A percentile compares a stretch with the other conserved stretches of the same genome.
These are phyloP conservation scores for Paramecium caudatum DNA, from an alignment of 73 alveolate genomes.

Conservation along the genomic window DNA sequence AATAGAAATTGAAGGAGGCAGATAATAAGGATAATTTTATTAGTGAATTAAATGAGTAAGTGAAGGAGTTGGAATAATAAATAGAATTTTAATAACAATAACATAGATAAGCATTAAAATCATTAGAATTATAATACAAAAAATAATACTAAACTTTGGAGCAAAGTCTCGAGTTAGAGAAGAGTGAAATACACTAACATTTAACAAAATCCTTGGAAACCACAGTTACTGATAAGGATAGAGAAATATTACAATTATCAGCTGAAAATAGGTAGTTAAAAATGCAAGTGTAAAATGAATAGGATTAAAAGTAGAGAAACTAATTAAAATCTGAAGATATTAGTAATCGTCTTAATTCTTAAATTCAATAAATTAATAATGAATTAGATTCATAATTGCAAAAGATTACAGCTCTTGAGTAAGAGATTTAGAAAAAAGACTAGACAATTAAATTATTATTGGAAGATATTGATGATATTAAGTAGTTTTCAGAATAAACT, in stretches of 20 bases:
- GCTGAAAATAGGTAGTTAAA: not conserved
- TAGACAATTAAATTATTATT: not conserved
- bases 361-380: not conserved
- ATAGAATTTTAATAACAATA: not conserved
- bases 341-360: not conserved
- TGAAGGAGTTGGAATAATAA: conserved; percentile 3
- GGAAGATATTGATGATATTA: conserved; percentile 41
- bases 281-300: not conserved
- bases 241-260: not conserved
- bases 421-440: conserved; percentile 28
- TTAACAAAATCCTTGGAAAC: conserved; percentile 4
- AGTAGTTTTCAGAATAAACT: conserved; percentile 34
- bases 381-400: not conserved
- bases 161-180: not conserved
- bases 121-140: conserved; percentile 32
- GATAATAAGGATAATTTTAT: not conserved
- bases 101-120: not conserved
- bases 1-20: conserved; percentile 26
- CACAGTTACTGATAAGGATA: conserved; percentile 20
- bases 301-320: not conserved
- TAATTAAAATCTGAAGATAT: not conserved
- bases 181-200: not conserved
- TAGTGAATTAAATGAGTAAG: not conserved
- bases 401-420: not conserved
- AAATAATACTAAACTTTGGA: conserved; percentile 9